Evolutionary conservation across 2,329 filamentous ascomycete genomes (phyloP).

Genomic region (Calonectria pseudoturangicola): DNA sequence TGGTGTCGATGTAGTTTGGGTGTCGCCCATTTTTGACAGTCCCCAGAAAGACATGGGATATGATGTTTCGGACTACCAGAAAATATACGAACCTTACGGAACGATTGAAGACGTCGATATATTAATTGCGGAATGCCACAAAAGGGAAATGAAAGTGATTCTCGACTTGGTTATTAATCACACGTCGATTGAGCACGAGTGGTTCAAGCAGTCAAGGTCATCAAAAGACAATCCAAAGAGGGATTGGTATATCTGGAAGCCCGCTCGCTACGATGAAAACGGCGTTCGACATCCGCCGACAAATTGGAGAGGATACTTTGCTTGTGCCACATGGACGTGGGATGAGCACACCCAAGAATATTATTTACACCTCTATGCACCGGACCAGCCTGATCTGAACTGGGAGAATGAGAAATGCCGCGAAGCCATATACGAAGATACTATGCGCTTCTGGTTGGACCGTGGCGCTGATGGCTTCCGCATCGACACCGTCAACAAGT

Average conservation of each 20-base stretch:
- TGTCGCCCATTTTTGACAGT: slow-evolving; percentile 70
- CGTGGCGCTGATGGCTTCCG: slow-evolving; percentile 79
- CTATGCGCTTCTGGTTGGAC: slow-evolving; percentile 85
- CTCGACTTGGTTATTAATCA: slow-evolving; percentile 86
- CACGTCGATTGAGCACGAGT: slow-evolving; percentile 73
- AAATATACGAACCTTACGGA: slow-evolving; percentile 80
- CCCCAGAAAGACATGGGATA: slow-evolving; percentile 83
- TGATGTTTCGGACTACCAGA: slow-evolving; percentile 82
- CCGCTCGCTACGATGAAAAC: slow-evolving; percentile 70
- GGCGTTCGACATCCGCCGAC: slow-evolving; percentile 76
- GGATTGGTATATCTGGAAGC: slow-evolving; percentile 81
- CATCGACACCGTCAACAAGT: slow-evolving; percentile 81
- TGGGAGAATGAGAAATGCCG: slow-evolving; percentile 82
- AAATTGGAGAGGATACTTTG: slow-evolving; percentile 71
- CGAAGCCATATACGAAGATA: slow-evolving; percentile 78
- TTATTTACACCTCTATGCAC: slow-evolving; percentile 78
- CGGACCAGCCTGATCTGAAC: slow-evolving; percentile 85
- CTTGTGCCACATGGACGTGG: slow-evolving; percentile 70
- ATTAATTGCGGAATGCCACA: slow-evolving; percentile 76
- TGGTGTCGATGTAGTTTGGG: slow-evolving; percentile 78
- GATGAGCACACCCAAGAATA: slow-evolving; percentile 71
- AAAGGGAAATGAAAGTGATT: slow-evolving; percentile 78
- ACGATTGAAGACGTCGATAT: slow-evolving; percentile 79
- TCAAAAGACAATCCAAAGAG: slow-evolving; percentile 71
- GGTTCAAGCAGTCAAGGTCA: slow-evolving; percentile 74